A percentile compares a stretch with the other conserved stretches of the same genome.
phyloP scores from a whole-genome alignment of 139 green algal genomes.

The Chlorella sp. region DNA sequence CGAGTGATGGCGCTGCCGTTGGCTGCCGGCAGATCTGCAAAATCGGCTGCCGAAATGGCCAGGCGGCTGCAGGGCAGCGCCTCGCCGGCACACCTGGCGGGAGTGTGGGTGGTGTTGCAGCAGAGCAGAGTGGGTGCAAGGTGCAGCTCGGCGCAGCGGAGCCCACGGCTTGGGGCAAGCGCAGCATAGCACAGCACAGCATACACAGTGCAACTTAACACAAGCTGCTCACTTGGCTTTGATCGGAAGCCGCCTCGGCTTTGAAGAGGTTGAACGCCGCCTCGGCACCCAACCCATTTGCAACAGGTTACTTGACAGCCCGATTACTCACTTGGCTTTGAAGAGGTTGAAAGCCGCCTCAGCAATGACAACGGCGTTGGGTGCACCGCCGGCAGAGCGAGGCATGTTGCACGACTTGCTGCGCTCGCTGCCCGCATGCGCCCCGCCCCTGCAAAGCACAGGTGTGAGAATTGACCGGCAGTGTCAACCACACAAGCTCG shows the following conservation, averaged over 20 bases:
- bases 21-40: slow-evolving; percentile 36
- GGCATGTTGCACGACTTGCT: slow-evolving; percentile 67
- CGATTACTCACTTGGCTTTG: slow-evolving; percentile 1
- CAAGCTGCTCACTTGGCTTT: no score
- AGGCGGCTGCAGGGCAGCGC: slow-evolving; percentile 70
- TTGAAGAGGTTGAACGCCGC: slow-evolving; percentile 49
- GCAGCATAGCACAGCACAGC: slow-evolving; percentile 47
- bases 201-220: no score
- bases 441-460: not conserved
- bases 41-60: slow-evolving; percentile 67
- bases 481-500: no score
- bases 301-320: no score
- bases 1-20: slow-evolving; percentile 37
- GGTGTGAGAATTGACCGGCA: not conserved
- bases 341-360: slow-evolving; percentile 48
- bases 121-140: slow-evolving; percentile 34
- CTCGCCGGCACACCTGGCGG: slow-evolving; percentile 43
- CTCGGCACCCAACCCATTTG: no score
- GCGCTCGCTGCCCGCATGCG: slow-evolving; percentile 21
- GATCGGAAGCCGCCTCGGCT: no score
- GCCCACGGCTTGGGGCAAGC: slow-evolving; percentile 18
- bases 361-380: slow-evolving; percentile 33
- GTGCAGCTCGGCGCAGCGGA: slow-evolving; percentile 42
- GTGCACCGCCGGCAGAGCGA: slow-evolving; percentile 30
- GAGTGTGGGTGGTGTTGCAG: not conserved